phyloP scores from a whole-genome alignment of 2,329 filamentous ascomycete species.

The Diplodia intermedia region DNA sequence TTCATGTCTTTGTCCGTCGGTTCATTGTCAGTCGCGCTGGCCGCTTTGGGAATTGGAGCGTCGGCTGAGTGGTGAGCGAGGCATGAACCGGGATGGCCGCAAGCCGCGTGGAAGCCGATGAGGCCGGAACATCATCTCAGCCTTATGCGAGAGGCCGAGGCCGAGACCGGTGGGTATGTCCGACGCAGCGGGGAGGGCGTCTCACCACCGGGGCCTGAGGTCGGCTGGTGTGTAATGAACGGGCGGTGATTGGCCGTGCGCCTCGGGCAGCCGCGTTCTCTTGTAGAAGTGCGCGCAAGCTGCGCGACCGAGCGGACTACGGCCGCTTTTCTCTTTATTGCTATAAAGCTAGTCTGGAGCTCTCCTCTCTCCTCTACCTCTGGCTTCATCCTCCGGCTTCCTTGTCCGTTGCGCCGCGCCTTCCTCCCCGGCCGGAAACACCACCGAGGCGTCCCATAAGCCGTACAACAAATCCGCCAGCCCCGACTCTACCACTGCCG shows the following conservation, averaged over 20 bases:
- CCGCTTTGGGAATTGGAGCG: not conserved
- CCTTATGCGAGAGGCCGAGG: not conserved
- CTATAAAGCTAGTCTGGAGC: not conserved
- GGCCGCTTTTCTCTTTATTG: not conserved
- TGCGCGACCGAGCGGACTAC: not conserved
- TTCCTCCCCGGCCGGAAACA: not conserved
- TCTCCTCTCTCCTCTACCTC: not conserved
- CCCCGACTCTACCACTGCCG: not conserved
- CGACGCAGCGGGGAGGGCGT: not conserved
- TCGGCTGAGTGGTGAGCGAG: not conserved
- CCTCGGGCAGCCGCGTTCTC: not conserved
- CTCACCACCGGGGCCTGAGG: slow-evolving; percentile 16
- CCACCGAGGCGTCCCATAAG: slow-evolving; percentile 9
- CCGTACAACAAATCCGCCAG: slow-evolving; percentile 5
- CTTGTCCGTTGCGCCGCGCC: slow-evolving; percentile 3
- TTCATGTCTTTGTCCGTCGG: too few species aligned
- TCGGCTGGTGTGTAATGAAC: slow-evolving; percentile 2
- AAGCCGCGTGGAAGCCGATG: not conserved
- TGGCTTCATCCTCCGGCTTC: not conserved
- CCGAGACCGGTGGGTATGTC: not conserved
- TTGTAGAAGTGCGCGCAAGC: not conserved
- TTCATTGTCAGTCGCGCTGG: too few species aligned
- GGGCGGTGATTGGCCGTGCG: not conserved
- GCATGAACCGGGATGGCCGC: not conserved
- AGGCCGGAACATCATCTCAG: not conserved